Percentiles rank a stretch among this genome's conserved stretches.
phyloP scores from a whole-genome alignment of 2,329 filamentous ascomycete species.

The Bipolaris oryzae region DNA sequence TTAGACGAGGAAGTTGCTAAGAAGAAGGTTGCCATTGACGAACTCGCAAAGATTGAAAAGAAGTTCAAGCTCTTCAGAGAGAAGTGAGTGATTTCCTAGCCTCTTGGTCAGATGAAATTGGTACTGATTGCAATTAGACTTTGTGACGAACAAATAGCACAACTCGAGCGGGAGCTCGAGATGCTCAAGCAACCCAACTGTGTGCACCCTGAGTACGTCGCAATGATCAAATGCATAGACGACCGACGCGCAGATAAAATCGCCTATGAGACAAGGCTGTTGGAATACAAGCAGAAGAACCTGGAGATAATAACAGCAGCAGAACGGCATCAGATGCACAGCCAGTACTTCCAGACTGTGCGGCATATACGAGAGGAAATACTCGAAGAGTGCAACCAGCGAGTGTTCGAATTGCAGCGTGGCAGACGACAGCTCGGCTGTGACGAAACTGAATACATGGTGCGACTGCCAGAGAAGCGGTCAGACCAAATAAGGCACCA shows the following conservation, averaged over 20 bases:
- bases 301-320: constrained; percentile 75
- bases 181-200: constrained; percentile 64
- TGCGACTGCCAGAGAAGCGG: constrained; percentile 78
- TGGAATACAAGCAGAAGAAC: constrained; percentile 74
- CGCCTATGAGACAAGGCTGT: constrained; percentile 73
- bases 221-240: constrained; percentile 87
- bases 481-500: constrained; percentile 83
- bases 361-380: constrained; percentile 81
- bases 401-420: constrained; percentile 92
- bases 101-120: constrained; percentile 1
- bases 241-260: constrained; percentile 81
- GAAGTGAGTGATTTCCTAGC: constrained; percentile 58
- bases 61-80: constrained; percentile 88
- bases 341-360: constrained; percentile 86
- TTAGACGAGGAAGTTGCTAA: constrained; percentile 65
- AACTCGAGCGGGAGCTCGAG: constrained; percentile 72
- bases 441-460: constrained; percentile 78
- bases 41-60: constrained; percentile 80
- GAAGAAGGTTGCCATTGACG: constrained; percentile 79
- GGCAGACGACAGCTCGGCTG: constrained; percentile 81
- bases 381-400: constrained; percentile 80
- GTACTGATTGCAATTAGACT: constrained; percentile 62
- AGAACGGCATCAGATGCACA: constrained; percentile 82
- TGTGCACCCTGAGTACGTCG: constrained; percentile 88
- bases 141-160: constrained; percentile 84